Base-by-base conservation (phyloP, 495 filamentous ascomycete genomes). In the Thermochaetoides thermophila region DNA sequence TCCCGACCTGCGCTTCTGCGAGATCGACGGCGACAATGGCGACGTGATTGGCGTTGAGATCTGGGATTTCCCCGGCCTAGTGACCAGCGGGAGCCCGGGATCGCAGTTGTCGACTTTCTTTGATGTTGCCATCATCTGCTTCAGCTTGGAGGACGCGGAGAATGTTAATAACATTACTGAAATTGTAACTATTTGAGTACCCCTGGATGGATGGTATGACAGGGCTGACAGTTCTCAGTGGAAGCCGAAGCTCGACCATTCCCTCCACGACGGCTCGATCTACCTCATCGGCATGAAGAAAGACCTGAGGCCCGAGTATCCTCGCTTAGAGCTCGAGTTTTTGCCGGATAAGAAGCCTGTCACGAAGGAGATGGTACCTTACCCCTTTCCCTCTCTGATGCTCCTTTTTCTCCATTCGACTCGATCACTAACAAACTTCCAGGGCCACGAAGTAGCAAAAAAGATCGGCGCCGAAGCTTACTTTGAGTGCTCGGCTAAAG, bases 41-140 rank as follows among this genome's bases (percentile, higher is more conserved):
- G n/a, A n/a, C n/a, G n/a, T n/a, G n/a, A n/a, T n/a, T n/a, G n/a
- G n/a, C n/a, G n/a, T 53, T 14, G 49, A 53, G 47, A 16, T 55
- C 3, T 55, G 50, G 46, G 52, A 53, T 29, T 43, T 53, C 29
- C 50, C 49, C 3, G 49, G 49, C 6, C 27, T 22, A 2, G 15
- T 40, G 7, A 27, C 25, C 15, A 21, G 24, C 21, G 23, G 36
- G 8, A 18, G 19, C 6, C 10, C 16, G 15, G 21, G 24, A 3
- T 37, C 34, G 4, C 34, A 47, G 3, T 28, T 39, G 4, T 30
- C 36, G 3, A 45, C 32, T 11, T 48, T 46, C 28, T 55, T 55
- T 25, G 35, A 55, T 15, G 49, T 42, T 3, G 47, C 44, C n/a
- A 32, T 53, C 16, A 36, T 53, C 27, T 55, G 52, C 40, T 51